Percentiles rank a stretch among this genome's conserved stretches.
These are phyloP conservation scores for Colletotrichum theobromicola DNA, from an alignment of 2,329 filamentous ascomycete genomes.

Conservation along the genomic window DNA sequence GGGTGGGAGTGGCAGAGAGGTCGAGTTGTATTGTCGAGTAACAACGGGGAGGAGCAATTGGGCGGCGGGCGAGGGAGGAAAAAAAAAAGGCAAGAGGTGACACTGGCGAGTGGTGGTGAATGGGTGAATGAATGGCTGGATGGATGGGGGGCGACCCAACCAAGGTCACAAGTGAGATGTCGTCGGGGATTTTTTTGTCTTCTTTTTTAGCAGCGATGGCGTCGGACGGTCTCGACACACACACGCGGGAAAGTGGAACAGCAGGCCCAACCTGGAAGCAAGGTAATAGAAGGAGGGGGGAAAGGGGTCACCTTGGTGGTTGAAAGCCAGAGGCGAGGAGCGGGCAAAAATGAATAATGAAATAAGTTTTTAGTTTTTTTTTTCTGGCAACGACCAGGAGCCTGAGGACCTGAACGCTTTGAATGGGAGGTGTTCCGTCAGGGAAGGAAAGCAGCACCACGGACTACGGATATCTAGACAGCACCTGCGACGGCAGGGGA, in stretches of 20 bases:
- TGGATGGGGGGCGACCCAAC: not conserved
- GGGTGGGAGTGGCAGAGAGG: not conserved
- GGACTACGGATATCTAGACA: not conserved
- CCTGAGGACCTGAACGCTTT: not conserved
- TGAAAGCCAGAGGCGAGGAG: not conserved
- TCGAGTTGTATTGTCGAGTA: not conserved
- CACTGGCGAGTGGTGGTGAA: not conserved
- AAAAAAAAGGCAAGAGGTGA: not conserved
- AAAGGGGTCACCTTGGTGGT: not conserved
- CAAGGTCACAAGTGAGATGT: constrained; percentile 18
- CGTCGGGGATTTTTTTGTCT: constrained; percentile 20
- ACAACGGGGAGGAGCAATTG: not conserved
- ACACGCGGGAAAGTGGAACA: constrained; percentile 16
- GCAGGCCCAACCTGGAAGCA: not conserved
- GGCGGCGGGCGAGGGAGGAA: not conserved
- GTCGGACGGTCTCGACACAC: constrained; percentile 11
- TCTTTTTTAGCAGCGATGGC: constrained; percentile 12
- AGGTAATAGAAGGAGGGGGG: constrained; percentile 4
- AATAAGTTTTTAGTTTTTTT: not conserved
- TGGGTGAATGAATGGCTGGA: not conserved
- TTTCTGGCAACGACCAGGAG: not conserved
- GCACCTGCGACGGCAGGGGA: not conserved
- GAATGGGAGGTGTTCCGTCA: not conserved
- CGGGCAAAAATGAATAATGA: not conserved
- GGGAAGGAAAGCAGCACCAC: not conserved